These are phyloP conservation scores for Kitagawia praeruptora DNA, from an alignment of 129 eudicot genomes.

Conservation along the genomic window DNA sequence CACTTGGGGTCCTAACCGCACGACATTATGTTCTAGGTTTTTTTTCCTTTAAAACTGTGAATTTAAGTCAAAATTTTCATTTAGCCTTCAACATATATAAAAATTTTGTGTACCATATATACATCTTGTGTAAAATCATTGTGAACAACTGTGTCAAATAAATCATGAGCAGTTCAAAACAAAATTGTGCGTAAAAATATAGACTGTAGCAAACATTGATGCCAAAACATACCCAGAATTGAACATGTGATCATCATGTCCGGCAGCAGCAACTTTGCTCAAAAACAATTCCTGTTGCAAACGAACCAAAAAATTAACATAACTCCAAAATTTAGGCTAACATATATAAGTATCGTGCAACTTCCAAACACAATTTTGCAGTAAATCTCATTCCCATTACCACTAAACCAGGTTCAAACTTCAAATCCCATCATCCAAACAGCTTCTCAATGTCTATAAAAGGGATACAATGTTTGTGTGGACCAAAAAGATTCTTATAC, in stretches of 20 bases:
- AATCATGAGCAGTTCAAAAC: background rate
- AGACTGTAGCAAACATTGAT: background rate
- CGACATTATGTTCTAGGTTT: background rate
- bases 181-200: background rate
- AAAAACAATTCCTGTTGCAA: conserved; percentile 63
- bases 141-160: background rate
- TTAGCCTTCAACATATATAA: background rate
- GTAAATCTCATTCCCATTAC: background rate
- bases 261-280: conserved; percentile 60
- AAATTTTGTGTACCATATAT: background rate
- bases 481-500: background rate
- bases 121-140: background rate
- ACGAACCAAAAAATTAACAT: background rate
- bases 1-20: background rate
- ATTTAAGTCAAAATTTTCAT: background rate
- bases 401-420: background rate
- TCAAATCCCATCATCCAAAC: background rate
- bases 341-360: background rate
- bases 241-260: conserved; percentile 34
- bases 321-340: background rate
- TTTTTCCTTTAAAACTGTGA: background rate
- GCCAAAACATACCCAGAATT: conserved; percentile 25
- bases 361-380: background rate
- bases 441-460: background rate
- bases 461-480: background rate